Evolutionary conservation across 1,284 basidiomycete species (phyloP), one percentile per base, ranked within the genome.

Genomic region (Apiotrichum gracile): DNA sequence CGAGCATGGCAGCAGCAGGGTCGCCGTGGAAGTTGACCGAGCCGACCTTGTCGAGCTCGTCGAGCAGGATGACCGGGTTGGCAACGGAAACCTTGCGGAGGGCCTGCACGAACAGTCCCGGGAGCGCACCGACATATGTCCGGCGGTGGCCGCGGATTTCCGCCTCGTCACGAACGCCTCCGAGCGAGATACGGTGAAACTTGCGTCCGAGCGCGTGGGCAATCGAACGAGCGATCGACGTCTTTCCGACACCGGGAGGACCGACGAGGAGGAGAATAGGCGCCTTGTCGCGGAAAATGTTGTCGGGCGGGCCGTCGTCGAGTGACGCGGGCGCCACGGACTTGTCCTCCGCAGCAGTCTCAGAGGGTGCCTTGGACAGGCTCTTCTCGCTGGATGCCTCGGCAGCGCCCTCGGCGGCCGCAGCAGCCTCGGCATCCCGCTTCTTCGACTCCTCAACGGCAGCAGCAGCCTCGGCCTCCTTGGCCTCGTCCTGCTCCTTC

Each of bases 131-230:
- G 56, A 64, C 69, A 48, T 71, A 68, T 31, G 94, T 98, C 66
- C 94, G 78, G 62, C 94, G 79, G 73, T 98, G 94, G 2, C 94
- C 94, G 75, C 97, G 93, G 69, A 98, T 97, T 80, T 97, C 94
- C 42, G 94, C 94, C 6, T 97, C 92, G 67, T 97, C 94, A 50
- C 91, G 88, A 61, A 98, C 77, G 8, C 94, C 92, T 58, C 94
- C 94, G 5, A 97, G 91, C 14, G 88, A 91, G 77, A 98, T 96
- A 31, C 94, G 83, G 49, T 73, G 68, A 60, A 73, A 72, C 52
- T 65, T 64, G 19, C 71, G 54, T 0, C 71, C 71, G 3, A 73
- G 58, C 0, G 69, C 64, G 6, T 55, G 51, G 14, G 71, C 71
- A 16, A 73, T 59, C 8, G 71, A 73, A 10, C 64, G 60, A 0